phyloP scores from a whole-genome alignment of 257 asterid genomes.

The Echites panduratus region DNA sequence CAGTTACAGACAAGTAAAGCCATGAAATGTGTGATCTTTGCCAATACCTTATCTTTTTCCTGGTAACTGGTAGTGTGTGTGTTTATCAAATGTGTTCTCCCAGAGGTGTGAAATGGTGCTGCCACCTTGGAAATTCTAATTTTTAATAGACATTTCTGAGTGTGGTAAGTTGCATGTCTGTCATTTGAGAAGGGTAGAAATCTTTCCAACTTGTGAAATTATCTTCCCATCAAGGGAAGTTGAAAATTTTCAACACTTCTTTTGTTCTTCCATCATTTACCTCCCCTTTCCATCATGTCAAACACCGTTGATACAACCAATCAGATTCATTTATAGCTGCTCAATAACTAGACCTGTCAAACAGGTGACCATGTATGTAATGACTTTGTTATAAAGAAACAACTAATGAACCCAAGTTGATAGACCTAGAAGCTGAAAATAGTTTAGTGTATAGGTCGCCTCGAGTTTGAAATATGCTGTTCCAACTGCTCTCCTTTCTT shows the following conservation, averaged over 20 bases:
- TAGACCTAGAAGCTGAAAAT: not conserved
- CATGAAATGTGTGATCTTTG: not conserved
- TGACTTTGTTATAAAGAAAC: not conserved
- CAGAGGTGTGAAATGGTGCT: not conserved
- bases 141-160: not conserved
- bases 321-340: slow-evolving; percentile 1
- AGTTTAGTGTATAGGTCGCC: not conserved
- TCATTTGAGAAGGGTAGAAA: not conserved
- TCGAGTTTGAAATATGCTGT: not conserved
- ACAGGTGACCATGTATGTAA: not conserved
- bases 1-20: not conserved
- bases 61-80: not conserved
- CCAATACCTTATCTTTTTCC: not conserved
- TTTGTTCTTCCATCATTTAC: not conserved
- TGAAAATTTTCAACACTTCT: not conserved
- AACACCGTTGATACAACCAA: not conserved
- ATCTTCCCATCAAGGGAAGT: not conserved
- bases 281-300: not conserved
- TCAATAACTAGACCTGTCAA: not conserved
- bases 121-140: not conserved
- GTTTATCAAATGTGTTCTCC: not conserved
- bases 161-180: not conserved
- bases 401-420: not conserved
- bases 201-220: not conserved
- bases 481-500: not conserved